Percentiles rank a stretch among this genome's conserved stretches.
phyloP scores from a whole-genome alignment of 805 yeast genomes.

The Clavispora phyllophila region DNA sequence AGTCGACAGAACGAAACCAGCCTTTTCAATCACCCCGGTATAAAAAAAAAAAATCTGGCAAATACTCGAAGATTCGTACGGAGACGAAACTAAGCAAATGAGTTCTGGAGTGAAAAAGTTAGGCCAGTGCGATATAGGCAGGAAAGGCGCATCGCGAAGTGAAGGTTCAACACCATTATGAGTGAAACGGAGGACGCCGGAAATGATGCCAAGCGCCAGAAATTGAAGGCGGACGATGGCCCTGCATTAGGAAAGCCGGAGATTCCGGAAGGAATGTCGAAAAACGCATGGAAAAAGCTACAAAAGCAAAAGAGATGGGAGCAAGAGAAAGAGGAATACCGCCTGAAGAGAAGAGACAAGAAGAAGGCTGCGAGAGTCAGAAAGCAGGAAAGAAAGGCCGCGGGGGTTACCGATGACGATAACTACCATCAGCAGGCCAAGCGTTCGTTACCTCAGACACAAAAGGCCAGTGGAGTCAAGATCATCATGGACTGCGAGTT shows the following conservation, averaged over 20 bases:
- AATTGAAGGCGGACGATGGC: constrained; percentile 1
- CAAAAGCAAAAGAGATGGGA: constrained; percentile 57
- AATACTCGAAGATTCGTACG: too few species aligned
- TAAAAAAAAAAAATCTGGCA: too few species aligned
- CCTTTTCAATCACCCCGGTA: too few species aligned
- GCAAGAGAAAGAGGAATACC: constrained; percentile 57
- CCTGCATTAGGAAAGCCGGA: constrained; percentile 1
- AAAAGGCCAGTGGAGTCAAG: constrained; percentile 43
- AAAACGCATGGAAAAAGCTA: constrained; percentile 74
- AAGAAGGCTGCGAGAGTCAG: constrained; percentile 21
- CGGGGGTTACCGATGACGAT: constrained; percentile 7
- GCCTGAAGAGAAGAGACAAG: constrained; percentile 52
- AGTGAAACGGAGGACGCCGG: background rate
- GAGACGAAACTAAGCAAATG: background rate
- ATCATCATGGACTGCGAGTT: constrained; percentile 85
- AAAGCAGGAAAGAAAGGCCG: constrained; percentile 27
- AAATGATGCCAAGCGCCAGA: constrained; percentile 9
- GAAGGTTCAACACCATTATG: background rate
- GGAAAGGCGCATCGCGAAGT: background rate
- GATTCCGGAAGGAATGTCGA: constrained; percentile 85
- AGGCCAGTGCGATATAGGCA: background rate
- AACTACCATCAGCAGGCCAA: constrained; percentile 21
- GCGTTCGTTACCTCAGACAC: constrained; percentile 39
- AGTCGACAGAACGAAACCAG: too few species aligned
- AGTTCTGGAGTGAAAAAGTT: background rate